Percentiles rank a stretch among this genome's conserved stretches.
phyloP scores from a whole-genome alignment of 2,329 filamentous ascomycete species.

The Colletotrichum sp. region DNA sequence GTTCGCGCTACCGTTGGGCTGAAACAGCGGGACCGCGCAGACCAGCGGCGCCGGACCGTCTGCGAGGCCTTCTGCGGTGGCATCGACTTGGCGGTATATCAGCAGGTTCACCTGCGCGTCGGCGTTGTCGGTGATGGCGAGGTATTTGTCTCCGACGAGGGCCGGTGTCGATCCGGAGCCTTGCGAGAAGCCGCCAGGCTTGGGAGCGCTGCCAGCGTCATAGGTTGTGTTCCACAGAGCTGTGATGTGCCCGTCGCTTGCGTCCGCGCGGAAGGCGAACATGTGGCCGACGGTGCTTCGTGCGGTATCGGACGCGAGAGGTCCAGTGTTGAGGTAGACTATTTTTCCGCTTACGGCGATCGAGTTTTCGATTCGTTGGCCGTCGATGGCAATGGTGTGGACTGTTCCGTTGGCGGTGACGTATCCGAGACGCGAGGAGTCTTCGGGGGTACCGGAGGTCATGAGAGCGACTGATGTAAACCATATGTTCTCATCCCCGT shows the following conservation, averaged over 20 bases:
- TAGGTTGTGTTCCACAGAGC: not conserved
- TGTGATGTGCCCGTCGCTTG: rapidly evolving
- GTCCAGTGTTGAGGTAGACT: not conserved
- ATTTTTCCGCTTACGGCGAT: not conserved
- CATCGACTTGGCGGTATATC: not conserved
- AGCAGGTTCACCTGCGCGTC: not conserved
- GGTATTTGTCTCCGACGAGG: not conserved
- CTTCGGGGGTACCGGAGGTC: not conserved
- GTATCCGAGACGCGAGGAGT: not conserved
- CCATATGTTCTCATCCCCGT: not conserved
- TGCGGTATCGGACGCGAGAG: not conserved
- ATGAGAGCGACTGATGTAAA: not conserved
- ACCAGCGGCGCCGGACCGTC: not conserved
- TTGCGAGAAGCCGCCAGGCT: not conserved
- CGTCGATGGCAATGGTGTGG: not conserved
- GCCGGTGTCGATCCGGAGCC: not conserved
- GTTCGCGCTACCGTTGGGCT: not conserved
- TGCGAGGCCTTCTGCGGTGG: not conserved
- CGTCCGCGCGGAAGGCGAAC: not conserved
- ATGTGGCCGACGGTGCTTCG: not conserved
- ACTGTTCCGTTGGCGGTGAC: not conserved
- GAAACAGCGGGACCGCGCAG: not conserved
- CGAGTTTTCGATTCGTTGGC: not conserved
- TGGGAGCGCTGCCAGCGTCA: not conserved
- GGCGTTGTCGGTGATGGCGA: not conserved